phyloP scores from a whole-genome alignment of 2,329 filamentous ascomycete species.

The Trichoderma pleuroti region DNA sequence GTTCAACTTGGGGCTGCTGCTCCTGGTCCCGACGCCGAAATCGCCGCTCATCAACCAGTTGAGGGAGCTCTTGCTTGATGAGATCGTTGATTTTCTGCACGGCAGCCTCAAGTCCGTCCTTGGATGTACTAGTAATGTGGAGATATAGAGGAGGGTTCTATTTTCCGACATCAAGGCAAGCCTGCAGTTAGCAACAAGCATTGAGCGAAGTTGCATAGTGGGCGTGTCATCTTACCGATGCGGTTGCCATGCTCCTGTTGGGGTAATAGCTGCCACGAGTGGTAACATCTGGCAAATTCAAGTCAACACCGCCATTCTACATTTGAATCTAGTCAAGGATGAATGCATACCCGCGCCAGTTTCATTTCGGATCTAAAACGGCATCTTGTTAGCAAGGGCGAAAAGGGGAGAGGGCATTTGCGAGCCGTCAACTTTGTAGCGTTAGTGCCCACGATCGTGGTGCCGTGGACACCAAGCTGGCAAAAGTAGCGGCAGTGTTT shows the following conservation, averaged over 20 bases:
- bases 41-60: slow-evolving; percentile 88
- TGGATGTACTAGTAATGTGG: slow-evolving; percentile 88
- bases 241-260: slow-evolving; percentile 95
- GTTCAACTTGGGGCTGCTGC: slow-evolving; percentile 67
- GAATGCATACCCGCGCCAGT: slow-evolving; percentile 96
- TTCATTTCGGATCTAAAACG: slow-evolving; percentile 99
- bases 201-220: slow-evolving; percentile 22
- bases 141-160: slow-evolving; percentile 92
- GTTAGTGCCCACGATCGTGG: slow-evolving; percentile 60
- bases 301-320: slow-evolving; percentile 53
- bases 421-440: slow-evolving; percentile 69
- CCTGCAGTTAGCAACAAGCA: background rate
- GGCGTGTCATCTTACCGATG: slow-evolving; percentile 61
- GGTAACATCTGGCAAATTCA: slow-evolving; percentile 77
- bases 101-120: slow-evolving; percentile 86
- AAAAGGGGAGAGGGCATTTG: slow-evolving; percentile 60
- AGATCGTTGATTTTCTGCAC: slow-evolving; percentile 87
- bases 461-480: slow-evolving; percentile 34
- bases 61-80: slow-evolving; percentile 93
- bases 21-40: slow-evolving; percentile 79
- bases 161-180: background rate
- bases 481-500: slow-evolving; percentile 29
- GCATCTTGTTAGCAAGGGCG: slow-evolving; percentile 91
- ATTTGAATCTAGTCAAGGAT: slow-evolving; percentile 31
- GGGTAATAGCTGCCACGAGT: slow-evolving; percentile 95